Percentiles rank a stretch among this genome's conserved stretches.
Evolutionary conservation across 108 stramenopile species (phyloP).

Genomic region (Pseudonitzschia delicatissima): DNA sequence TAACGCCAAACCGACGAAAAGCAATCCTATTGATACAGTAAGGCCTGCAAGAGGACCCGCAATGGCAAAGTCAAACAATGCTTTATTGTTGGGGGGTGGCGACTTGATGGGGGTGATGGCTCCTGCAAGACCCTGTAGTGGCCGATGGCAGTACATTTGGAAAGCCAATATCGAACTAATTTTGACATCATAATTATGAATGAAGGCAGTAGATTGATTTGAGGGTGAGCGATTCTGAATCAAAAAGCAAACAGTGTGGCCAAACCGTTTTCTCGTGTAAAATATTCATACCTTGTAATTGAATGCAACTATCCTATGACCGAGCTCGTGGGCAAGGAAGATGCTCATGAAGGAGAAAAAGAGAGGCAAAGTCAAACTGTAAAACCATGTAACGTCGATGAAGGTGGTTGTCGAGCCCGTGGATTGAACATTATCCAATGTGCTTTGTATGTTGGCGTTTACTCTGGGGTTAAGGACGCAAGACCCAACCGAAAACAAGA

Average conservation of each 20-base stretch:
- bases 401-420: not conserved
- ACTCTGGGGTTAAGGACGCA: slow-evolving; percentile 50
- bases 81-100: slow-evolving; percentile 51
- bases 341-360: slow-evolving; percentile 39
- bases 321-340: slow-evolving; percentile 52
- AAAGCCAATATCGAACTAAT: slow-evolving; percentile 20
- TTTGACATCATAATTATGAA: not conserved
- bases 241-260: too few relatives aligned
- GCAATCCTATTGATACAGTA: slow-evolving; percentile 42
- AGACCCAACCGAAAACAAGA: slow-evolving; percentile 51
- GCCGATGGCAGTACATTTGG: slow-evolving; percentile 44
- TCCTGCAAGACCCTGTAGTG: slow-evolving; percentile 49
- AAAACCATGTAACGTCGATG: slow-evolving; percentile 34
- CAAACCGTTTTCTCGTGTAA: too few relatives aligned
- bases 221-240: too few relatives aligned
- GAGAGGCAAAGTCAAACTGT: slow-evolving; percentile 42
- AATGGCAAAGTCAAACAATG: slow-evolving; percentile 74
- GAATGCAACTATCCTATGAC: slow-evolving; percentile 49
- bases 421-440: slow-evolving; percentile 13
- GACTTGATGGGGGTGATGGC: slow-evolving; percentile 54
- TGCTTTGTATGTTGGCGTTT: slow-evolving; percentile 30
- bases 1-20: slow-evolving; percentile 55
- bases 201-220: too few relatives aligned
- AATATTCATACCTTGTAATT: slow-evolving; percentile 45
- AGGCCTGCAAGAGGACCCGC: slow-evolving; percentile 66